Conservation (phyloP, 495 filamentous ascomycete genomes). For the Recurvomyces mirabilis region DNA sequence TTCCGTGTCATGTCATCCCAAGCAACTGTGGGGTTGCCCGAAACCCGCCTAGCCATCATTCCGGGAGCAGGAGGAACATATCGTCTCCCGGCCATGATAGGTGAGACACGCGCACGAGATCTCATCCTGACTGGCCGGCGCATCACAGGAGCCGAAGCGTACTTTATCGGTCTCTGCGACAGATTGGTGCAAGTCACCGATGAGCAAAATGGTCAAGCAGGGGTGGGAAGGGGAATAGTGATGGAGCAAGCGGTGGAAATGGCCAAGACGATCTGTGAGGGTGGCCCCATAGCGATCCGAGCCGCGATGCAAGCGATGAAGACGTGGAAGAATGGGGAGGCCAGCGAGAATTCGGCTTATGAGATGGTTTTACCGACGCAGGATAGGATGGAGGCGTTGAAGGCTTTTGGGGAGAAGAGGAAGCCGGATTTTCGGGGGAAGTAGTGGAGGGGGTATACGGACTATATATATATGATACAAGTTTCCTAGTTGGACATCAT, state of each 20-base stretch:
- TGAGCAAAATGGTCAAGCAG: slow-evolving; percentile 32
- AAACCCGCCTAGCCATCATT: slow-evolving; percentile 84
- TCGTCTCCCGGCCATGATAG: slow-evolving; percentile 67
- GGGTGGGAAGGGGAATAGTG: slow-evolving; percentile 50
- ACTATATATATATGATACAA: too few species aligned
- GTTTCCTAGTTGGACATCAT: too few species aligned
- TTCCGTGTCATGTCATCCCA: slow-evolving; percentile 71
- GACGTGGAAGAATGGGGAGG: slow-evolving; percentile 46
- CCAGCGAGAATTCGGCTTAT: slow-evolving; percentile 68
- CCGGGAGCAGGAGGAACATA: slow-evolving; percentile 91
- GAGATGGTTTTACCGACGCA: slow-evolving; percentile 65
- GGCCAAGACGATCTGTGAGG: slow-evolving; percentile 72
- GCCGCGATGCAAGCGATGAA: slow-evolving; percentile 62
- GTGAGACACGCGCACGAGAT: slow-evolving; percentile 62
- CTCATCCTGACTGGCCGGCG: slow-evolving; percentile 75
- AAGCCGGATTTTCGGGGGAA: slow-evolving; percentile 68
- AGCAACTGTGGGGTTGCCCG: slow-evolving; percentile 69
- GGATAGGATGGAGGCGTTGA: slow-evolving; percentile 76
- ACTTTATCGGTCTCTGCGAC: slow-evolving; percentile 73
- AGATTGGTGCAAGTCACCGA: slow-evolving; percentile 58
- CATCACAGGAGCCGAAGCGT: slow-evolving; percentile 67
- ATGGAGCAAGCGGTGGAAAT: slow-evolving; percentile 64
- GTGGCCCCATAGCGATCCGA: slow-evolving; percentile 68
- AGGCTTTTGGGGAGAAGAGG: slow-evolving; percentile 82
- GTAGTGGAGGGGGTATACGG: background rate